Conservation (phyloP, 2,329 filamentous ascomycete species). For the Rutstroemia sydowiana region DNA sequence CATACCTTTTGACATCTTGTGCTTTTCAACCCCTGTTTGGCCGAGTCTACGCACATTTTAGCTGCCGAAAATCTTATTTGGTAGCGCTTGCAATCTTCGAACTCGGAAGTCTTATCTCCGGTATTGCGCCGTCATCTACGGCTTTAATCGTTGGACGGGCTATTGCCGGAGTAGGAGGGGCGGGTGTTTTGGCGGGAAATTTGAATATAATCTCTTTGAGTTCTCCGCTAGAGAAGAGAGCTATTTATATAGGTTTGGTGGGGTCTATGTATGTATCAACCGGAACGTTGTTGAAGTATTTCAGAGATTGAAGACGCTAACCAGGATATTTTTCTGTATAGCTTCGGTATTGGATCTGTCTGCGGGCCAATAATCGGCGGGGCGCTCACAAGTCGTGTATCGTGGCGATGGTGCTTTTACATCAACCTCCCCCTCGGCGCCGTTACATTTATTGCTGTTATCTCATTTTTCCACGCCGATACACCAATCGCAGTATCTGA, state of each 20-base stretch:
- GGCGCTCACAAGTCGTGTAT: neutral
- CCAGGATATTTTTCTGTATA: neutral
- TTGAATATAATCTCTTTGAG: conserved; percentile 16
- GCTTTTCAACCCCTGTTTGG: neutral
- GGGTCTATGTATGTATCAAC: neutral
- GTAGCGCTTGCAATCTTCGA: conserved; percentile 41
- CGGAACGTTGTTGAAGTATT: neutral
- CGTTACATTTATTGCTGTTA: conserved; percentile 30
- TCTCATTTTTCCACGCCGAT: conserved; percentile 35
- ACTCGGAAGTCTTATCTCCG: conserved; percentile 40
- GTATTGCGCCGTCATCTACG: conserved; percentile 35
- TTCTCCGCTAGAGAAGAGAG: neutral
- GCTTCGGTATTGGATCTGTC: neutral
- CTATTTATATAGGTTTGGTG: neutral
- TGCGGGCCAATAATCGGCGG: conserved; percentile 12
- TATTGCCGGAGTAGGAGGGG: conserved; percentile 42
- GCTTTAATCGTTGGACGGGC: conserved; percentile 40
- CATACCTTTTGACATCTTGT: neutral
- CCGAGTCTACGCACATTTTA: conserved; percentile 1
- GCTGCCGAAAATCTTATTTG: conserved; percentile 14
- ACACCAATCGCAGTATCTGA: conserved; percentile 21
- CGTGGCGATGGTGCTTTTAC: conserved; percentile 30
- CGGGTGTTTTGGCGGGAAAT: conserved; percentile 41
- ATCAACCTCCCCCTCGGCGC: conserved; percentile 35
- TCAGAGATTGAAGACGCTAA: neutral